phyloP scores from a whole-genome alignment of 352 stramenopile species.

The Pythium periplocum region DNA sequence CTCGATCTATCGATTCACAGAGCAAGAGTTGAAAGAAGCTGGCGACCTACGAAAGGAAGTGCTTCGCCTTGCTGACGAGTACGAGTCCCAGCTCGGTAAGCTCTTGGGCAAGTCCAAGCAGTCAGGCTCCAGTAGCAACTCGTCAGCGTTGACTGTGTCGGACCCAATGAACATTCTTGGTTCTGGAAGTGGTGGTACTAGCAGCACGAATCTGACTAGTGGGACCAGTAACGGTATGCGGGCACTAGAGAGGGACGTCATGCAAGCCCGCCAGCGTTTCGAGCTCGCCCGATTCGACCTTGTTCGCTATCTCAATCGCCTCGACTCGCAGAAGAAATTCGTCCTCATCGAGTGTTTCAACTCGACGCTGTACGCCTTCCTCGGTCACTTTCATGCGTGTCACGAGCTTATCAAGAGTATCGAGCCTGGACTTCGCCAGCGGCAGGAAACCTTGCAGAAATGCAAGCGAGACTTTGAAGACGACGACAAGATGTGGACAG shows the following conservation, averaged over 20 bases:
- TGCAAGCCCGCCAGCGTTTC: constrained; percentile 55
- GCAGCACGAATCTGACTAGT: background rate
- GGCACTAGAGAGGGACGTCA: constrained; percentile 61
- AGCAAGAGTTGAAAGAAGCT: constrained; percentile 73
- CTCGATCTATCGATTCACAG: constrained; percentile 55
- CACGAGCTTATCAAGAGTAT: constrained; percentile 78
- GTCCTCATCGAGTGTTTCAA: constrained; percentile 83
- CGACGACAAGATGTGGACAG: constrained; percentile 71
- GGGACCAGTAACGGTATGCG: constrained; percentile 6
- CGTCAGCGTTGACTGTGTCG: constrained; percentile 8
- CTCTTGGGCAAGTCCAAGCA: constrained; percentile 63
- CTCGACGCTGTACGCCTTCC: constrained; percentile 72
- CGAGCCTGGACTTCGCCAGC: constrained; percentile 55
- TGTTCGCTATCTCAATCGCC: constrained; percentile 75
- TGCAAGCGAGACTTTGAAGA: constrained; percentile 61
- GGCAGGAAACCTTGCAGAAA: constrained; percentile 65
- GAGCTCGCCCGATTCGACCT: constrained; percentile 82
- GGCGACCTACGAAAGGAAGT: constrained; percentile 70
- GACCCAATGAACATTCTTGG: constrained; percentile 19
- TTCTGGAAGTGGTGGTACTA: background rate
- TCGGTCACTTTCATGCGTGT: constrained; percentile 77
- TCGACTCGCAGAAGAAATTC: constrained; percentile 85
- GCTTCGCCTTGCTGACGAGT: constrained; percentile 61
- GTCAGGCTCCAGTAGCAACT: constrained; percentile 12
- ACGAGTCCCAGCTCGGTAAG: constrained; percentile 78